phyloP scores from a whole-genome alignment of 2,329 filamentous ascomycete species.

The Chaetomiaceae sp. region DNA sequence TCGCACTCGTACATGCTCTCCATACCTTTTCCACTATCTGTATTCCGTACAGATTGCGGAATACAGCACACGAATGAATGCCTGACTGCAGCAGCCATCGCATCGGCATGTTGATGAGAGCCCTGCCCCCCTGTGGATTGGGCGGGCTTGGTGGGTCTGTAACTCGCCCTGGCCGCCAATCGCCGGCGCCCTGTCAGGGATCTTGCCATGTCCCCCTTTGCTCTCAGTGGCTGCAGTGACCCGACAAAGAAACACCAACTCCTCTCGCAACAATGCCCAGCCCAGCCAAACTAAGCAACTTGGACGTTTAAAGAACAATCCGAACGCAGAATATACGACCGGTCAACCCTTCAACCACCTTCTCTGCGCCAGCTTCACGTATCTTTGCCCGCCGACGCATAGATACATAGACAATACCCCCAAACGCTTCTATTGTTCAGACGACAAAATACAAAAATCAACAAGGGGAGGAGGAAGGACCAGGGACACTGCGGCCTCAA shows the following conservation, averaged over 20 bases:
- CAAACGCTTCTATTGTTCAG: not conserved
- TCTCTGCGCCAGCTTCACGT: not conserved
- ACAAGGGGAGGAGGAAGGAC: not conserved
- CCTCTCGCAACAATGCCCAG: constrained; percentile 6
- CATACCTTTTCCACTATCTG: too few relatives aligned
- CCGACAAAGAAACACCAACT: constrained; percentile 16
- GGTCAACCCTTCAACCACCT: not conserved
- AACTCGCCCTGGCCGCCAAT: constrained; percentile 10
- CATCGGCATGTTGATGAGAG: too few relatives aligned
- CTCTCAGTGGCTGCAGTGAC: too few relatives aligned
- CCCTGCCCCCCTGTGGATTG: not conserved
- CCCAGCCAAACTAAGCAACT: constrained; percentile 8
- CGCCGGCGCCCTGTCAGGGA: not conserved
- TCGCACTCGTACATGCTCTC: too few relatives aligned
- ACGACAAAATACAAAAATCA: not conserved
- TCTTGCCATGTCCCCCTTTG: not conserved
- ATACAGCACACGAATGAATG: too few relatives aligned
- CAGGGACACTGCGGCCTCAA: not conserved
- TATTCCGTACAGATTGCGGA: too few relatives aligned
- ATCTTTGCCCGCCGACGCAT: constrained; percentile 1
- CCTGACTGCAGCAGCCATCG: too few relatives aligned
- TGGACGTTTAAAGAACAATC: too few relatives aligned
- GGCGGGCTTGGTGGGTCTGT: too few relatives aligned
- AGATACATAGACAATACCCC: not conserved
- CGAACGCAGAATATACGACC: too few relatives aligned